phyloP scores from a whole-genome alignment of 257 asterid species.

The Cynanchum wilfordii region DNA sequence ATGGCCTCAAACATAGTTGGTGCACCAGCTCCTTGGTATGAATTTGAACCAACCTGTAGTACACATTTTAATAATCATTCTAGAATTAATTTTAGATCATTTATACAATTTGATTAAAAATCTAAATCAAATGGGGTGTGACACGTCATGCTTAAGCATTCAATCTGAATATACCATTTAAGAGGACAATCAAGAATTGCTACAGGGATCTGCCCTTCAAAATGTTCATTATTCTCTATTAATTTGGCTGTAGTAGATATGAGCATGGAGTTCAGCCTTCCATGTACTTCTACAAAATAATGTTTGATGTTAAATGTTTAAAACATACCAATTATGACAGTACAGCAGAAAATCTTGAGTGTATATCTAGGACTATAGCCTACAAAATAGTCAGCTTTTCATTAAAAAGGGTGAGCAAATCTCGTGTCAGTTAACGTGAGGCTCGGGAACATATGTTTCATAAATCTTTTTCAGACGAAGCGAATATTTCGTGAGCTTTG shows the following conservation, averaged over 20 bases:
- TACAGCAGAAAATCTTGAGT: background rate
- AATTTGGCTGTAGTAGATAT: background rate
- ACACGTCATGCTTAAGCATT: background rate
- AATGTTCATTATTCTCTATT: conserved; percentile 2
- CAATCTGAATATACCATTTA: background rate
- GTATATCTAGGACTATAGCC: background rate
- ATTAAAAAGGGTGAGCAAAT: background rate
- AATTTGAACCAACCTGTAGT: conserved; percentile 88
- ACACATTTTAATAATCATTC: conserved; percentile 13
- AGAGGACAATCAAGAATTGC: background rate
- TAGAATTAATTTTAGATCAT: background rate
- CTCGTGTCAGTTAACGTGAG: background rate
- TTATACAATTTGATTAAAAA: background rate
- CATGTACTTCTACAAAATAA: background rate
- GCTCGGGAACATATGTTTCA: background rate
- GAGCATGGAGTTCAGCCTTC: background rate
- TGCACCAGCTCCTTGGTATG: conserved; percentile 99
- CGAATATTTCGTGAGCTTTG: background rate
- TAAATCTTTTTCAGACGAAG: background rate
- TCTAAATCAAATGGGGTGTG: background rate
- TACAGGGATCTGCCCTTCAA: background rate
- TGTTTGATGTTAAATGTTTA: background rate
- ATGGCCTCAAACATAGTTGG: conserved; percentile 98
- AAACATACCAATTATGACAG: background rate
- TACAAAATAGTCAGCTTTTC: background rate